Base-by-base conservation (phyloP, 202 grass and related monocot species). In the Zizania palustris region DNA sequence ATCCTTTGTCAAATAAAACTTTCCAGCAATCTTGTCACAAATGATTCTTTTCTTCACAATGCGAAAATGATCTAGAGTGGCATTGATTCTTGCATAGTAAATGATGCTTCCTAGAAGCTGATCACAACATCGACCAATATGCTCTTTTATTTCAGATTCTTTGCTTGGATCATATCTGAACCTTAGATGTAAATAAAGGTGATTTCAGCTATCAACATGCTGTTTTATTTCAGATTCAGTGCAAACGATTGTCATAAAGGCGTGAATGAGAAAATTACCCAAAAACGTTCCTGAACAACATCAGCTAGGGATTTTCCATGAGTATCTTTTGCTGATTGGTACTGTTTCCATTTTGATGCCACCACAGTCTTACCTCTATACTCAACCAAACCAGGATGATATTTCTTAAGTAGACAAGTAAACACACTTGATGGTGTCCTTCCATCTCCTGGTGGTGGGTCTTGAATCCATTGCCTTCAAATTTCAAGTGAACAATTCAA, bases 1-100 rank as follows among this genome's bases (percentile, higher is more conserved):
- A n/a, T n/a, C n/a, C n/a, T n/a, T n/a, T n/a, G n/a, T n/a, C n/a
- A n/a, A n/a, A n/a, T n/a, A n/a, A n/a, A n/a, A n/a, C n/a, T n/a
- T n/a, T n/a, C 72, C 22, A 11, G 42, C 72, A 3, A 62, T 12
- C 57, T 75, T 75, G 57, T 75, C 41, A 13, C 72, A 48, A 7
- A 48, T 75, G 16, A 33, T 4, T 72, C 12, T 35, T 8, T 9
- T 9, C 18, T 71, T 13, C 0, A 46, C 42, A 12, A 1, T 7
- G 1, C 43, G 45, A 35, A 35, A 70, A 51, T 70, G 67, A 50
- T 70, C 45, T 12, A 69, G 1, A 14, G 22, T 69, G 15, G 66
- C 66, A 37, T 3, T 3, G 6, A 69, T 72, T 56, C 69, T n/a
- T 20, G 50, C 36, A 57, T 72, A 56, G 11, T 72, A 72, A 34